Evolutionary conservation across 306 rosid genomes (phyloP).

Genomic region (Vigna mungo): DNA sequence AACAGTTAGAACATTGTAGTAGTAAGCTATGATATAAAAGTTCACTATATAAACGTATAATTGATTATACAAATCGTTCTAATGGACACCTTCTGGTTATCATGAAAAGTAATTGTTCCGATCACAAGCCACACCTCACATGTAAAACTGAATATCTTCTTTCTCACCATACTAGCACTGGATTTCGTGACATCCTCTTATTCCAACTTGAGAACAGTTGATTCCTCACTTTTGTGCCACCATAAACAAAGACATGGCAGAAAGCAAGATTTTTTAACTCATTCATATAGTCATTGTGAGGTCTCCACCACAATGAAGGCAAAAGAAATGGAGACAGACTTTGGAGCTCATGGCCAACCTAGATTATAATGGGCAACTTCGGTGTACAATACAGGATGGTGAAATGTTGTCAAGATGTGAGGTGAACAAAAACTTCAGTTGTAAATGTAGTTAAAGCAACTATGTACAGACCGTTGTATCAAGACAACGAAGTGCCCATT

Average conservation of each 20-base stretch:
- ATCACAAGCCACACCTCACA: constrained; percentile 22
- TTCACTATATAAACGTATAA: background rate
- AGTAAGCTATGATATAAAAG: background rate
- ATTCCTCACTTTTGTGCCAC: constrained; percentile 16
- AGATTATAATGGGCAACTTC: constrained; percentile 34
- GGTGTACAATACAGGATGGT: constrained; percentile 31
- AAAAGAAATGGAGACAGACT: constrained; percentile 12
- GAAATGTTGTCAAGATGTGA: constrained; percentile 12
- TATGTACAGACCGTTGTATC: constrained; percentile 26
- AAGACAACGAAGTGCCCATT: constrained; percentile 28
- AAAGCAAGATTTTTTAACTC: constrained; percentile 29
- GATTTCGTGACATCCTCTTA: constrained; percentile 1
- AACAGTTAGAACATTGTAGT: background rate
- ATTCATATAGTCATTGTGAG: constrained; percentile 18
- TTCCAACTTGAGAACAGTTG: constrained; percentile 7
- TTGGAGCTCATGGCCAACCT: constrained; percentile 27
- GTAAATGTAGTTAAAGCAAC: constrained; percentile 23
- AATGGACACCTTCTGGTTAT: constrained; percentile 7
- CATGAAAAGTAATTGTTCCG: constrained; percentile 29
- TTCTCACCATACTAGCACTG: constrained; percentile 7
- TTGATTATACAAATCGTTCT: background rate
- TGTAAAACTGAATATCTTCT: constrained; percentile 27
- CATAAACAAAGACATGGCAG: constrained; percentile 4
- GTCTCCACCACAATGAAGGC: background rate
- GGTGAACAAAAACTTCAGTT: constrained; percentile 8